Evolutionary conservation across 345 rosid genomes (phyloP), one percentile per base, ranked within the genome.

Genomic region (Isatis tinctoria): DNA sequence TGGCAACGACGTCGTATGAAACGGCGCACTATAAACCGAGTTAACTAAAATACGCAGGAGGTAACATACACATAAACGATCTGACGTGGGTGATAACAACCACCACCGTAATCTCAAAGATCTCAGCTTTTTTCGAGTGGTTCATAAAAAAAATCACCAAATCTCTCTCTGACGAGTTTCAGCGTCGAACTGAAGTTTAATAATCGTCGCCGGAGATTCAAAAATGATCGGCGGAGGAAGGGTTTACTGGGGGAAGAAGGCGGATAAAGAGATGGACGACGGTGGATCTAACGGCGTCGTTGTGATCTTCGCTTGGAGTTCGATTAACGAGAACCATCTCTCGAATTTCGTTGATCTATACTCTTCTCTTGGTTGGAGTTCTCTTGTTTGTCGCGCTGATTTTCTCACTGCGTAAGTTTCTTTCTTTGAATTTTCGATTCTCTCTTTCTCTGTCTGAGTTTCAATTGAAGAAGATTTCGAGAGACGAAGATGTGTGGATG

Each of bases 301-400:
- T 45, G 97, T 88, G 76, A 52, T 95, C 5, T 95, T 88, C 74
- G 81, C 76, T 10, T 95, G 99, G 97, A 78, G 85, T 32, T 90
- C 96, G 43, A 73, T 87, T 72, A 75, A 69, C 35, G 86, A 87
- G n/a, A 67, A 49, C 30, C 87, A 81, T 26, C 74, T 90, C 52
- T 27, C 69, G 16, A 83, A 65, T 70, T 85, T 76, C 73, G 78
- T 87, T 30, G 90, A 92, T 79, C 82, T 95, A 71, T 92, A 90
- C 74, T 85, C 96, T 16, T 90, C 99, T 70, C 92, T 95, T 4
- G 87, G 92, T 1, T 95, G 97, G 99, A 85, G 85, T 70, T 87
- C 96, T 28, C 96, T 95, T 61, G 82, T 92, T 74, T 85, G 91
- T 36, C 89, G 77, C 57, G 81, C 97, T 66, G 89, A 84, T 79